phyloP scores from a whole-genome alignment of 2,329 filamentous ascomycete species.

The Diaporthe citri region DNA sequence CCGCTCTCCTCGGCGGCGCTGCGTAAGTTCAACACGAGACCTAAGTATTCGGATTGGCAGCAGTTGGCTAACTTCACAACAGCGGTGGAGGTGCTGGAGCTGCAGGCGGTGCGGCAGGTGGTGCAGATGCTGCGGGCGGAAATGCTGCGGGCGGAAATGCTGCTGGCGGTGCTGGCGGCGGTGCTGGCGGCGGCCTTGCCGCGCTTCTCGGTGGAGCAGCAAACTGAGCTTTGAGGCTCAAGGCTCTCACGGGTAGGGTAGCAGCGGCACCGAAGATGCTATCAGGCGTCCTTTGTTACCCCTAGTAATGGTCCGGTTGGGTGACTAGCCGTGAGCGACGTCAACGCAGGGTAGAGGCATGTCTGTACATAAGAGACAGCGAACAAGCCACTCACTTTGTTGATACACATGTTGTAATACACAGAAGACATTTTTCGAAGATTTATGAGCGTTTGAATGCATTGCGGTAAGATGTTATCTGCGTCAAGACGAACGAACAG shows the following conservation, averaged over 20 bases:
- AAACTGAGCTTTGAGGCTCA: background rate
- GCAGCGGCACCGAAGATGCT: background rate
- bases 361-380: conserved; percentile 14
- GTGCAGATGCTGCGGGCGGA: background rate
- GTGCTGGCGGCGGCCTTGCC: background rate
- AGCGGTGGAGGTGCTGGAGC: conserved; percentile 12
- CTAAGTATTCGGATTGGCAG: too few relatives aligned
- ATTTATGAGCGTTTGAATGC: background rate
- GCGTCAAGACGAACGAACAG: background rate
- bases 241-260: background rate
- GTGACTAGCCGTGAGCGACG: background rate
- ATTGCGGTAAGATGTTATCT: background rate
- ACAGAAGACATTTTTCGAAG: background rate
- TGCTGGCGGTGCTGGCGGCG: background rate
- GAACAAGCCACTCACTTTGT: background rate
- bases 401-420: conserved; percentile 23
- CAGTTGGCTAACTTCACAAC: background rate
- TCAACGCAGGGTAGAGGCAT: conserved; percentile 5
- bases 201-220: background rate
- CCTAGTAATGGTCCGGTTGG: background rate
- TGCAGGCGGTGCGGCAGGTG: conserved; percentile 4
- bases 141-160: too few relatives aligned
- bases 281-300: background rate
- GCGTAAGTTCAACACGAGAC: background rate
- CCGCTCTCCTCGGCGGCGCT: background rate